Evolutionary conservation across 208 protist species (phyloP).

Genomic region (Novymonas esmeraldas): DNA sequence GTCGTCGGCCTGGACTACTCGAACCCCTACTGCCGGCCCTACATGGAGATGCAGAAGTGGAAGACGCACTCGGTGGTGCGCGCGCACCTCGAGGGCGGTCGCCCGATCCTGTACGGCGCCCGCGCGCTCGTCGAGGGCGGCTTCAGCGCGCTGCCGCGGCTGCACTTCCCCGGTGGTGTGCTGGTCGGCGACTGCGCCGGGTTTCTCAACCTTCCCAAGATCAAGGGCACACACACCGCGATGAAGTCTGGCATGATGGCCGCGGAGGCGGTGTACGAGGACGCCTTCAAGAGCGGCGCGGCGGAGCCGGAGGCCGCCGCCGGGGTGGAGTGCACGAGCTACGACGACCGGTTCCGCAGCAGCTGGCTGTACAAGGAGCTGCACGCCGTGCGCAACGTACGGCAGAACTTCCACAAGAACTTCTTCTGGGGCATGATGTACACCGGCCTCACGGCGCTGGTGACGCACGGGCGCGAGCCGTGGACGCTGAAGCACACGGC

Average conservation of each 20-base stretch:
- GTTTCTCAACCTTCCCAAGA: conserved; percentile 98
- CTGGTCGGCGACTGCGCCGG: conserved; percentile 97
- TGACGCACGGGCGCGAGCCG: conserved; percentile 87
- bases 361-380: conserved; percentile 97
- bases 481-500: conserved; percentile 89
- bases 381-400: conserved; percentile 93
- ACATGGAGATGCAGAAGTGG: conserved; percentile 97
- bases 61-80: conserved; percentile 92
- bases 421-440: conserved; percentile 83
- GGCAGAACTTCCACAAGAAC: conserved; percentile 91
- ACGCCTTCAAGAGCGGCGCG: conserved; percentile 64
- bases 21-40: conserved; percentile 96
- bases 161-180: conserved; percentile 95
- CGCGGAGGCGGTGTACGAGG: conserved; percentile 86
- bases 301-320: conserved; percentile 57
- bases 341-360: conserved; percentile 77
- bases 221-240: conserved; percentile 98
- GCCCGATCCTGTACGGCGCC: conserved; percentile 95
- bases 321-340: conserved; percentile 73
- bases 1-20: conserved; percentile 98
- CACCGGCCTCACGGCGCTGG: conserved; percentile 77
- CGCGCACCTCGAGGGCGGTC: conserved; percentile 89
- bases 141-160: conserved; percentile 92
- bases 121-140: conserved; percentile 97
- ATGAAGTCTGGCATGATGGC: conserved; percentile 94